phyloP scores from a whole-genome alignment of 2,329 filamentous ascomycete species.

The Aspergillus thermomutatus region DNA sequence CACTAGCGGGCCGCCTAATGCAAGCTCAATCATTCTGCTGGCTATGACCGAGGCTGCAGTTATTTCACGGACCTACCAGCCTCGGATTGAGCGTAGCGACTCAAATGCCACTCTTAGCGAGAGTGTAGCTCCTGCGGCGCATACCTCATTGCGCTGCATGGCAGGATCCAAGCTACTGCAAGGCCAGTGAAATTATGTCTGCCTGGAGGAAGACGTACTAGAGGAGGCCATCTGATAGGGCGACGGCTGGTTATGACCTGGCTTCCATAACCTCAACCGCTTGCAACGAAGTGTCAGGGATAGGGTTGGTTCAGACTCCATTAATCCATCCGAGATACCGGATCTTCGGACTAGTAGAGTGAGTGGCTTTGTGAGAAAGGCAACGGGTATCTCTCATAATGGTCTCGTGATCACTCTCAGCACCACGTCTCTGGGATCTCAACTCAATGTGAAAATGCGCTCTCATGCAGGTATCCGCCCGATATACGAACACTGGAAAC shows the following conservation, averaged over 20 bases:
- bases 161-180: neutral
- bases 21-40: neutral
- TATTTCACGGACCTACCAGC: neutral
- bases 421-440: conserved; percentile 1
- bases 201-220: neutral
- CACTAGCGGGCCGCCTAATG: neutral
- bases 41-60: neutral
- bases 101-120: neutral
- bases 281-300: neutral
- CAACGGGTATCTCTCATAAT: conserved; percentile 3
- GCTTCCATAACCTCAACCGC: neutral
- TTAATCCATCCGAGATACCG: neutral
- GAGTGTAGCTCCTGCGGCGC: neutral
- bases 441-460: conserved; percentile 2
- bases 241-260: neutral
- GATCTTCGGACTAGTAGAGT: neutral
- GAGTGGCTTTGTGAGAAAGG: neutral
- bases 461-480: conserved; percentile 25
- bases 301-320: neutral
- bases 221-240: neutral
- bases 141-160: neutral
- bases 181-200: neutral
- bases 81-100: neutral
- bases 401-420: conserved; percentile 12
- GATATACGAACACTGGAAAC: conserved; percentile 7